A percentile compares a stretch with the other conserved stretches of the same genome.
phyloP scores from a whole-genome alignment of 73 alveolate species.

The Tetrahymena thermophila region DNA sequence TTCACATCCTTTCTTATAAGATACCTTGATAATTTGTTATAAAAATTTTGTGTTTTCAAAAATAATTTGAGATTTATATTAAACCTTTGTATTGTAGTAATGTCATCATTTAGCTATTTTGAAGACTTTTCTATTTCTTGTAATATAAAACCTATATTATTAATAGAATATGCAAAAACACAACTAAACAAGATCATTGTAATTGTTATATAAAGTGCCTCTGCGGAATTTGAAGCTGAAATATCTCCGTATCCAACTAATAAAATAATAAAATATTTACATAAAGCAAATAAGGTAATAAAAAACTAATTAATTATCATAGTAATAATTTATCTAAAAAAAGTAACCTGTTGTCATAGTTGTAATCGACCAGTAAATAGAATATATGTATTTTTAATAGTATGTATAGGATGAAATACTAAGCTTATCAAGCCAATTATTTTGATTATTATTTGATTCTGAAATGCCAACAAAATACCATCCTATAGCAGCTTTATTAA shows the following conservation, averaged over 20 bases:
- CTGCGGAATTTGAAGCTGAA: conserved; percentile 52
- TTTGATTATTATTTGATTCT: neutral
- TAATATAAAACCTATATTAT: conserved; percentile 24
- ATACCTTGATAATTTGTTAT: neutral
- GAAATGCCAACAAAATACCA: neutral
- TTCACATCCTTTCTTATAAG: conserved; percentile 5
- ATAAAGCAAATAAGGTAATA: too few relatives aligned
- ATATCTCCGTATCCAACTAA: conserved; percentile 87
- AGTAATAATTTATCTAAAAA: neutral
- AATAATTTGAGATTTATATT: neutral
- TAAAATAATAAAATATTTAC: neutral
- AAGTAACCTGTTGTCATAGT: neutral
- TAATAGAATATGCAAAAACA: conserved; percentile 42
- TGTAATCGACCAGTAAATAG: neutral
- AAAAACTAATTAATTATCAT: neutral
- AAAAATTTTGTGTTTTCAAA: neutral
- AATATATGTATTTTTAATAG: neutral
- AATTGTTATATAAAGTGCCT: conserved; percentile 47
- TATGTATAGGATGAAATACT: neutral
- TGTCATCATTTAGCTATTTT: neutral
- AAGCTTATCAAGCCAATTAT: neutral
- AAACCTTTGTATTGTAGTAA: neutral
- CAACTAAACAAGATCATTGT: conserved; percentile 65
- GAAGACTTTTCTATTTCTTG: conserved; percentile 4
- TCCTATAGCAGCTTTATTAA: neutral